Conservation (phyloP, 768 basidiomycete species). For the Boletus eberwhitei region DNA sequence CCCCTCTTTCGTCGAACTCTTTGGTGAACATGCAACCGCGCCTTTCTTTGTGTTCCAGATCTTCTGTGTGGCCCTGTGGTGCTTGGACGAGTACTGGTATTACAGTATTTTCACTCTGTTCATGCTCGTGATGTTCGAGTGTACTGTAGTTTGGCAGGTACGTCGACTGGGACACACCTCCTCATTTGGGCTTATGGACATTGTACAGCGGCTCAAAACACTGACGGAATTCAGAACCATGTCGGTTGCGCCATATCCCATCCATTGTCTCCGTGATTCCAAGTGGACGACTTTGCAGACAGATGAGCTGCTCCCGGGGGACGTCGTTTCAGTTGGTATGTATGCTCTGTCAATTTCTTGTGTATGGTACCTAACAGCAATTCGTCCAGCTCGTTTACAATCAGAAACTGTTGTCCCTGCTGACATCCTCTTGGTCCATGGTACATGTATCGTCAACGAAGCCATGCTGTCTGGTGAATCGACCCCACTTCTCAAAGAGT, state of each 20-base stretch:
- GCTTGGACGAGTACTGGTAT: constrained; percentile 98
- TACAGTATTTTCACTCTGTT: constrained; percentile 97
- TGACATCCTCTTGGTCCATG: constrained; percentile 88
- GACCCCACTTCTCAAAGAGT: constrained; percentile 94
- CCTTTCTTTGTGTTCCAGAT: constrained; percentile 99
- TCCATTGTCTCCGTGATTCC: constrained; percentile 74
- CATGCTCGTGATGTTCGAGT: constrained; percentile 98
- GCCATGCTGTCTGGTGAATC: constrained; percentile 99
- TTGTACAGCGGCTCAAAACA: constrained; percentile 78
- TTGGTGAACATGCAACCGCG: constrained; percentile 93
- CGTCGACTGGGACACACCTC: constrained; percentile 18
- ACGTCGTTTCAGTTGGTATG: constrained; percentile 79
- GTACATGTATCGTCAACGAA: constrained; percentile 96
- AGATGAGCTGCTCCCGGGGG: constrained; percentile 87
- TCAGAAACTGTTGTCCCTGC: constrained; percentile 89
- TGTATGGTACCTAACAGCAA: neutral
- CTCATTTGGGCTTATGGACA: neutral
- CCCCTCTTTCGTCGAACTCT: constrained; percentile 88
- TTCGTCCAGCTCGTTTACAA: constrained; percentile 52
- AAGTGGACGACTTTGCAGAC: constrained; percentile 81
- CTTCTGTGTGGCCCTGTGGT: constrained; percentile 97
- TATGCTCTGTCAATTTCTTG: constrained; percentile 18
- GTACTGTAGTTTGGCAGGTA: constrained; percentile 98
- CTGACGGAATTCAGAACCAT: constrained; percentile 96
- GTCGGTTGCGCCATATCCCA: constrained; percentile 88